Conservation (phyloP, 306 rosid species). For the Arachis stenosperma region DNA sequence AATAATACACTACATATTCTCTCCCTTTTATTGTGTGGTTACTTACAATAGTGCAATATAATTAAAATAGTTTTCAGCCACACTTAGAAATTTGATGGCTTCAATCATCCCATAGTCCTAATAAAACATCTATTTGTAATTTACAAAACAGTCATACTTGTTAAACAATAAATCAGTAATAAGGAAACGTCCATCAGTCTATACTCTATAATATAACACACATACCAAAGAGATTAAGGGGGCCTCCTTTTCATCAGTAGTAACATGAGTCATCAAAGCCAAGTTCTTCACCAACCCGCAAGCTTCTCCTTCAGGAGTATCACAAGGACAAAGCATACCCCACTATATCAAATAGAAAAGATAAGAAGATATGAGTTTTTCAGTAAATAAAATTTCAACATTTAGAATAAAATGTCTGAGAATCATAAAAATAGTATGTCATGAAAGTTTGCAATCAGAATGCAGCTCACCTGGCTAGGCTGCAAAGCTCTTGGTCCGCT, state of each 20-base stretch:
- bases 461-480: slow-evolving; percentile 86
- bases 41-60: no score
- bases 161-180: neutral
- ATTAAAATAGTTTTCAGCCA: neutral
- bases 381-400: neutral
- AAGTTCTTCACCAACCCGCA: slow-evolving; percentile 94
- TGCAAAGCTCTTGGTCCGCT: slow-evolving; percentile 97
- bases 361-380: slow-evolving; percentile 3
- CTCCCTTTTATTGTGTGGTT: no score
- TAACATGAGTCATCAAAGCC: slow-evolving; percentile 97
- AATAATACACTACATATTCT: no score
- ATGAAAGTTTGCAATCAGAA: slow-evolving; percentile 13
- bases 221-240: slow-evolving; percentile 75
- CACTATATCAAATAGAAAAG: slow-evolving; percentile 56
- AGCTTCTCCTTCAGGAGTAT: slow-evolving; percentile 96
- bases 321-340: slow-evolving; percentile 99
- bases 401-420: slow-evolving; percentile 16
- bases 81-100: neutral
- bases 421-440: slow-evolving; percentile 8
- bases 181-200: slow-evolving; percentile 12
- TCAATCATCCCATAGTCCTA: neutral
- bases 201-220: slow-evolving; percentile 21
- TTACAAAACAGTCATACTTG: neutral
- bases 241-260: slow-evolving; percentile 88
- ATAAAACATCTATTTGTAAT: slow-evolving; percentile 10